These are phyloP conservation scores for Parachlorella kessleri DNA, from an alignment of 139 green algal genomes.

Conservation along the genomic window DNA sequence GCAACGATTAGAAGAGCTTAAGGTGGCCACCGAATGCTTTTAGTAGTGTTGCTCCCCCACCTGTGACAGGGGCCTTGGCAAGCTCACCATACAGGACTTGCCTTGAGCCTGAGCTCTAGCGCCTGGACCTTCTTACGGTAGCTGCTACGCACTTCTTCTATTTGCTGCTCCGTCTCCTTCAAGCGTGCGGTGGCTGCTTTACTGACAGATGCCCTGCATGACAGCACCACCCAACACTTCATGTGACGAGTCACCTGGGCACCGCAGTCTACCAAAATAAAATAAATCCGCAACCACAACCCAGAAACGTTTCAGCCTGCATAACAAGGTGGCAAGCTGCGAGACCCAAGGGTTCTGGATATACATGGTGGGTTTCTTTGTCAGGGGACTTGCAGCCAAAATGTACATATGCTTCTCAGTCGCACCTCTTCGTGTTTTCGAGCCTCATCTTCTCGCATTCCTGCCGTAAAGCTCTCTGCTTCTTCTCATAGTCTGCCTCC, in stretches of 20 bases:
- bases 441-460: not conserved
- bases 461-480: not conserved
- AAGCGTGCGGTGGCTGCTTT: not conserved
- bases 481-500: not conserved
- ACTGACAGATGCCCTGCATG: not conserved
- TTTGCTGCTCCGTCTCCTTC: not conserved
- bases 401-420: not conserved
- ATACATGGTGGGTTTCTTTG: not conserved
- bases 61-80: no score
- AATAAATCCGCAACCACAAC: no score
- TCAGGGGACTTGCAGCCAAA: not conserved
- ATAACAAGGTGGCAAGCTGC: not conserved
- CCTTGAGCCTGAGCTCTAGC: not conserved
- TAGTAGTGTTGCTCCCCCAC: not conserved
- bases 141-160: not conserved
- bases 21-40: not conserved
- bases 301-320: not conserved
- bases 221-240: no score
- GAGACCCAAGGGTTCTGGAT: not conserved
- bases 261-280: no score
- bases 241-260: no score
- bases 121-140: not conserved
- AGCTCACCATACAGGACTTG: not conserved
- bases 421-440: not conserved
- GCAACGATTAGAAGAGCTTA: not conserved